Evolutionary conservation across 176 grass and related monocot genomes (phyloP).

Genomic region (Poa annua): DNA sequence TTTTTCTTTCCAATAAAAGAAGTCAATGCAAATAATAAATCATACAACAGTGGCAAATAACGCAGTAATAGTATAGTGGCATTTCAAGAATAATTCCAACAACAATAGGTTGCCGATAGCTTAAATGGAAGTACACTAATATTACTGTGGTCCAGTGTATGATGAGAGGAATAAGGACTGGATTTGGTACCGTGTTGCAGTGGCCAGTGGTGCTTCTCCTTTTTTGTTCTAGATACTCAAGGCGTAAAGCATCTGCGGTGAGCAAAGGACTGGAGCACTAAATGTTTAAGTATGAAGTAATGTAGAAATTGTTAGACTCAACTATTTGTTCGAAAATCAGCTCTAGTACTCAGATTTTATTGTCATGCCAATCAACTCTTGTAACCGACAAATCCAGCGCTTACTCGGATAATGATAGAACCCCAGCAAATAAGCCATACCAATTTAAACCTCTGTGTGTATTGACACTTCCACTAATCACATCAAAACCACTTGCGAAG

Average conservation of each 20-base stretch:
- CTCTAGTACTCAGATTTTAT: too few relatives aligned
- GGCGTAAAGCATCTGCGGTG: slow-evolving; percentile 77
- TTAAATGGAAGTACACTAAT: background rate
- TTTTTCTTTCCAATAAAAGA: background rate
- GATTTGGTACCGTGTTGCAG: slow-evolving; percentile 58
- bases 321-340: too few relatives aligned
- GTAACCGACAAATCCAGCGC: too few relatives aligned
- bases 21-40: slow-evolving; percentile 1
- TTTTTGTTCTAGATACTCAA: slow-evolving; percentile 95
- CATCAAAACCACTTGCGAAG: too few relatives aligned
- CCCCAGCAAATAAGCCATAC: too few relatives aligned
- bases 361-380: too few relatives aligned
- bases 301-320: too few relatives aligned
- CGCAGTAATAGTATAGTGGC: background rate
- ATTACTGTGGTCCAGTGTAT: background rate
- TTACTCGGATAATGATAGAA: too few relatives aligned
- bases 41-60: background rate
- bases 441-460: too few relatives aligned
- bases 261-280: background rate
- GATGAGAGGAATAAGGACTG: background rate
- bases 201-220: slow-evolving; percentile 98
- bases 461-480: too few relatives aligned
- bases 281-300: too few relatives aligned
- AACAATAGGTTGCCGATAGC: background rate
- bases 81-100: background rate